Percentiles rank a stretch among this genome's conserved stretches.
Evolutionary conservation across 140 eudicot genomes (phyloP).

Genomic region (Cichorium intybus): DNA sequence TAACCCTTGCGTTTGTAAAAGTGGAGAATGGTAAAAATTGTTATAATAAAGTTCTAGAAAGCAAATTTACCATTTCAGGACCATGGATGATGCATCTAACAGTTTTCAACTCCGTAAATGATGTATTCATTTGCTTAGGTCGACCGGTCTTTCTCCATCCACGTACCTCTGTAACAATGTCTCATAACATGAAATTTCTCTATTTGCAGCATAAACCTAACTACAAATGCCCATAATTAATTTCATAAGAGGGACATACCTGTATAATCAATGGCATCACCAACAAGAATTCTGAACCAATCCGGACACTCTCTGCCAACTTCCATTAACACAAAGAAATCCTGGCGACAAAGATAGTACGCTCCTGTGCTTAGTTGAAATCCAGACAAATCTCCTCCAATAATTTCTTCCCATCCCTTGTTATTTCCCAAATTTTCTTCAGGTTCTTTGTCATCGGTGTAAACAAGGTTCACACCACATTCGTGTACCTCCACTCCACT

Average conservation of each 20-base stretch:
- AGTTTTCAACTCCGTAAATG: conserved; percentile 16
- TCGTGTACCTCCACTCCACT: conserved; percentile 15
- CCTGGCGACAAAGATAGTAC: conserved; percentile 22
- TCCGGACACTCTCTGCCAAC: neutral
- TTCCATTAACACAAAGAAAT: conserved; percentile 10
- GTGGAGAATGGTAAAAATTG: no score
- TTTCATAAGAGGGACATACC: neutral
- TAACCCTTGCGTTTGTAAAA: no score
- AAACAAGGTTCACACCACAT: conserved; percentile 29
- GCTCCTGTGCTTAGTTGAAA: conserved; percentile 15
- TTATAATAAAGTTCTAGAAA: no score
- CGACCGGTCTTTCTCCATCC: conserved; percentile 26
- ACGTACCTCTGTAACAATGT: conserved; percentile 8
- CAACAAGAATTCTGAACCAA: conserved; percentile 17
- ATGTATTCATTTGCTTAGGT: neutral
- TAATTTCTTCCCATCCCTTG: neutral
- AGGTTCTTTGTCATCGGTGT: neutral
- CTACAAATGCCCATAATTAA: neutral
- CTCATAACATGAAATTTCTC: neutral
- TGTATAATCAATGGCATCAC: conserved; percentile 19
- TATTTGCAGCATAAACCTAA: neutral
- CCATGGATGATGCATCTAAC: conserved; percentile 14
- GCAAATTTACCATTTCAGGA: conserved; percentile 8
- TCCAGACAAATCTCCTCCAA: neutral
- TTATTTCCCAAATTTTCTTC: neutral